These are phyloP conservation scores for Murraya koenigii DNA, from an alignment of 345 rosid species.

Conservation along the genomic window DNA sequence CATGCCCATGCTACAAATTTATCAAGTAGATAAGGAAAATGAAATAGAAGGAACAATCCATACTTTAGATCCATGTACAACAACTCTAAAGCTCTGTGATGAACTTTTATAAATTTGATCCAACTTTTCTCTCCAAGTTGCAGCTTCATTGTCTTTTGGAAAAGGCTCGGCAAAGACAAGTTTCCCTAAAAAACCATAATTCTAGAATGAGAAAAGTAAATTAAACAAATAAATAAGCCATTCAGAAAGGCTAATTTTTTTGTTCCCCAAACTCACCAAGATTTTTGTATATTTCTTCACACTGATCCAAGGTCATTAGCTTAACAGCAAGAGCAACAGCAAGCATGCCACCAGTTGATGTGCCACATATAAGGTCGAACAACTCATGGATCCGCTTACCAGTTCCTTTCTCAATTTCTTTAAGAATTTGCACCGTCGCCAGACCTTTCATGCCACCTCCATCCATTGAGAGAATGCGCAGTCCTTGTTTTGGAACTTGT, in stretches of 20 bases:
- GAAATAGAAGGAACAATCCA: slow-evolving; percentile 15
- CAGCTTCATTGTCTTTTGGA: slow-evolving; percentile 96
- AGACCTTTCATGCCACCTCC: slow-evolving; percentile 99
- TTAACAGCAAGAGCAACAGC: slow-evolving; percentile 95
- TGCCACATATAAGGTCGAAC: slow-evolving; percentile 95
- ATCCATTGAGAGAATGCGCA: slow-evolving; percentile 98
- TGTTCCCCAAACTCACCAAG: slow-evolving; percentile 57
- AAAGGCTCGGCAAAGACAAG: slow-evolving; percentile 96
- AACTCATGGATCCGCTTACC: slow-evolving; percentile 96
- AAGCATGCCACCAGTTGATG: slow-evolving; percentile 99
- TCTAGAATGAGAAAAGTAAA: slow-evolving; percentile 14
- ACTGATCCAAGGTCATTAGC: slow-evolving; percentile 80
- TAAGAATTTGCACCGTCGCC: slow-evolving; percentile 95
- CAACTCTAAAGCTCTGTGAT: slow-evolving; percentile 98
- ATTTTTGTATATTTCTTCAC: slow-evolving; percentile 97
- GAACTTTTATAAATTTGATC: slow-evolving; percentile 98
- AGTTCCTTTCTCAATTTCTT: slow-evolving; percentile 94
- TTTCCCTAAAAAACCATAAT: slow-evolving; percentile 57
- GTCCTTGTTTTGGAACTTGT: slow-evolving; percentile 83
- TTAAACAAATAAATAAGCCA: slow-evolving; percentile 1
- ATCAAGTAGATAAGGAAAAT: slow-evolving; percentile 10
- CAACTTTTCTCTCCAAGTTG: slow-evolving; percentile 97
- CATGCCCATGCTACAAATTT: neutral
- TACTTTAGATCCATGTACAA: slow-evolving; percentile 99
- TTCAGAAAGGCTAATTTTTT: slow-evolving; percentile 4